Base-by-base conservation (phyloP, 2,329 filamentous ascomycete species). In the Fusarium praegraminearum region DNA sequence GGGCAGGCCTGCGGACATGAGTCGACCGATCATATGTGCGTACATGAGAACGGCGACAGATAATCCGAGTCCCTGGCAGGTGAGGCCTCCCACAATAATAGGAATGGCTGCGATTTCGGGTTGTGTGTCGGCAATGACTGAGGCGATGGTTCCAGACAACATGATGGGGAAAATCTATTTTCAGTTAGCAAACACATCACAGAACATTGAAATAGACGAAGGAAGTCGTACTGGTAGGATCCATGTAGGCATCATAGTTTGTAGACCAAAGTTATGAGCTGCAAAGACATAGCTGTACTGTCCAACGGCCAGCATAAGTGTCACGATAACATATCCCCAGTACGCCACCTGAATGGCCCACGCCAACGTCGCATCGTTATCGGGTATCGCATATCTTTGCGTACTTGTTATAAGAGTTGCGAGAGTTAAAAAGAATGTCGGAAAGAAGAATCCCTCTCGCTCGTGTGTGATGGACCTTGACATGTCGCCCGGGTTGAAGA, bases 401-500 rank as follows among this genome's bases (percentile, higher is more conserved):
- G 53, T 56, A 32, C 53, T 56, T 3, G 53, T 56, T 28, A 56
- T 56, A 6, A 56, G 53, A 36, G 53, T 56, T 15, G 53, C 53
- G 10, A 56, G 32, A 3, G 53, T 49, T 3, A 56, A 45, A 8
- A 56, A 56, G 22, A 56, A 56, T 3, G 53, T 56, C 10, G 53
- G 53, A 13, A 56, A 56, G 43, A 56, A 56, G 13, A 56, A 56
- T 6, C 53, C 53, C 20, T 56, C 53, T 13, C 53, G 53, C 36
- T 56, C 53, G 24, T 56, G 53, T 7, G 53, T 56, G 18, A 56
- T 35, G 12, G 53, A 56, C 43, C 49, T 56, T 4, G 53, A 36
- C 53, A 56, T 56, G 26, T 56, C 53, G 26, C 53, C 53, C 9
- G 53, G 43, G 33, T 56, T 56, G 33, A 56, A 56, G 44, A 56